phyloP scores from a whole-genome alignment of 192 early-diverging fungal species.

The Obelidium mucronatum region DNA sequence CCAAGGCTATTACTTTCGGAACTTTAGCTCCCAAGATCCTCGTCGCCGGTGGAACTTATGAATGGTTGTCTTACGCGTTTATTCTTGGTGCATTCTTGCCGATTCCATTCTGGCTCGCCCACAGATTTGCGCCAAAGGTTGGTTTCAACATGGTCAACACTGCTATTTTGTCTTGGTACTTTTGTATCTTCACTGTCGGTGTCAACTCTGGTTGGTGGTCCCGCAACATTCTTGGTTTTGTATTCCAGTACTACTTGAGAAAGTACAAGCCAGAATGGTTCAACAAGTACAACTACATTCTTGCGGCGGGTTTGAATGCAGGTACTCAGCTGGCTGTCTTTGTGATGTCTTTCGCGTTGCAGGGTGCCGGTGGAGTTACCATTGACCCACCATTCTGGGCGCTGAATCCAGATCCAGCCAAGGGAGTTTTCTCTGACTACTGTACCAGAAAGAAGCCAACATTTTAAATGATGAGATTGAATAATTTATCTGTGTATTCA shows the following conservation, averaged over 20 bases:
- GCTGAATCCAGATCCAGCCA: slow-evolving; percentile 24
- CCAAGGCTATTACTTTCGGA: slow-evolving; percentile 83
- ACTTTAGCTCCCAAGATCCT: slow-evolving; percentile 66
- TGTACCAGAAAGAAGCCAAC: too few relatives aligned
- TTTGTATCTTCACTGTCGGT: slow-evolving; percentile 49
- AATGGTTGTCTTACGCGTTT: slow-evolving; percentile 50
- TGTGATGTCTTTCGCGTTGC: slow-evolving; percentile 1
- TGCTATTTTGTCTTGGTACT: slow-evolving; percentile 67
- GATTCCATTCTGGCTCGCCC: slow-evolving; percentile 71
- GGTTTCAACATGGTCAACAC: slow-evolving; percentile 76
- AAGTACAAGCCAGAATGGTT: slow-evolving; percentile 70
- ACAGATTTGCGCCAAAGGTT: slow-evolving; percentile 66
- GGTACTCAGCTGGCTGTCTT: slow-evolving; percentile 33
- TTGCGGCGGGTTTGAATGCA: slow-evolving; percentile 63
- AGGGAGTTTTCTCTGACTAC: slow-evolving; percentile 10
- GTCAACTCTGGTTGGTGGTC: slow-evolving; percentile 32
- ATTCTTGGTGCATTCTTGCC: slow-evolving; percentile 62
- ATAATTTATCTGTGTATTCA: too few relatives aligned
- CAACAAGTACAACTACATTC: slow-evolving; percentile 62
- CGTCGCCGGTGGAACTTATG: slow-evolving; percentile 66
- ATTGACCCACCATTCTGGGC: slow-evolving; percentile 15
- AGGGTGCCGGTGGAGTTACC: neutral
- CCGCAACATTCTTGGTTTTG: slow-evolving; percentile 62
- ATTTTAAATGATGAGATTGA: too few relatives aligned
- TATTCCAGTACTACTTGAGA: slow-evolving; percentile 77